Conservation (phyloP, 192 early-diverging fungal species). For the Diversispora eburnea region DNA sequence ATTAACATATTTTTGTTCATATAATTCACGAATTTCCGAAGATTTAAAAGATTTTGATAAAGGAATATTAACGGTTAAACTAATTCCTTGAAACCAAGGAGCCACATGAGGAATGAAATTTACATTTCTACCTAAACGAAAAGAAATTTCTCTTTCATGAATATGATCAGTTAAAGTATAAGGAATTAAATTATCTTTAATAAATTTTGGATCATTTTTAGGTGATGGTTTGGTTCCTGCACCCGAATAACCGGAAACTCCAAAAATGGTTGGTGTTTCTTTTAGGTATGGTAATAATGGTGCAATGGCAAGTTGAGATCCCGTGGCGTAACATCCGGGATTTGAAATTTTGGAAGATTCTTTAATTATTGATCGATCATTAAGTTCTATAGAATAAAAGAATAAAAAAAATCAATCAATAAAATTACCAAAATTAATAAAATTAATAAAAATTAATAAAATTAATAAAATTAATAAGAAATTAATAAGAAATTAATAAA, state of each 20-base stretch:
- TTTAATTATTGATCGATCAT: slow-evolving; percentile 59
- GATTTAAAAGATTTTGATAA: slow-evolving; percentile 69
- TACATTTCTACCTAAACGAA: slow-evolving; percentile 63
- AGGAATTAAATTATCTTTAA: slow-evolving; percentile 88
- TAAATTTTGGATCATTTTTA: slow-evolving; percentile 88
- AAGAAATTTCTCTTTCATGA: slow-evolving; percentile 89
- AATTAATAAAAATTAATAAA: not conserved
- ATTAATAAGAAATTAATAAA: not conserved
- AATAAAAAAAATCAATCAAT: not conserved
- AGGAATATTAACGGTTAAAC: slow-evolving; percentile 85
- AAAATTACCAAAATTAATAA: not conserved
- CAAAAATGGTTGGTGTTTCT: slow-evolving; percentile 77
- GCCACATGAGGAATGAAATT: slow-evolving; percentile 91
- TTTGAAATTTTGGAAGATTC: slow-evolving; percentile 78
- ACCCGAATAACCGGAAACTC: slow-evolving; percentile 97
- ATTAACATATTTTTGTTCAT: slow-evolving; percentile 63
- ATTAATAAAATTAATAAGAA: not conserved
- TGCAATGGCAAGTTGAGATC: slow-evolving; percentile 84
- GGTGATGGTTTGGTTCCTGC: slow-evolving; percentile 96
- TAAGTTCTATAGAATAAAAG: slow-evolving; percentile 56
- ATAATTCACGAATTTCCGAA: slow-evolving; percentile 69
- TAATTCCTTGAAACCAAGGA: slow-evolving; percentile 91
- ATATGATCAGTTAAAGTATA: slow-evolving; percentile 94
- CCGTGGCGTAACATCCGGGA: slow-evolving; percentile 99
- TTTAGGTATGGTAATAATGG: slow-evolving; percentile 74